phyloP scores from a whole-genome alignment of 306 rosid genomes.

The Cyclanthera cordifolia region DNA sequence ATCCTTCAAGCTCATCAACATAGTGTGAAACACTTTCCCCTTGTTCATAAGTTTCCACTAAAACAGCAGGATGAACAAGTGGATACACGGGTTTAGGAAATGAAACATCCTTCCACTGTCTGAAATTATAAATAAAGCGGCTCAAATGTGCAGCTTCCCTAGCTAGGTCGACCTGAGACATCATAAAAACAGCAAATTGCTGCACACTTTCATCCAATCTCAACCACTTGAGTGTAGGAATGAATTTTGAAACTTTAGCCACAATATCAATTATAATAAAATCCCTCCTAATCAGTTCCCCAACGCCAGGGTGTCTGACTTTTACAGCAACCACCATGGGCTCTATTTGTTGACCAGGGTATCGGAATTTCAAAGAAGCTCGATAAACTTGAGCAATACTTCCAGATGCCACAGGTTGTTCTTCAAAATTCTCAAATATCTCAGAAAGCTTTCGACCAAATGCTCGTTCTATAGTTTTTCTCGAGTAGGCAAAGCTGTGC shows the following conservation, averaged over 20 bases:
- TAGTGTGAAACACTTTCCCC: conserved; percentile 87
- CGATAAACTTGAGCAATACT: conserved; percentile 98
- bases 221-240: conserved; percentile 86
- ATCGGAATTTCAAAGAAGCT: conserved; percentile 63
- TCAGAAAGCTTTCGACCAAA: conserved; percentile 78
- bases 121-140: conserved; percentile 86
- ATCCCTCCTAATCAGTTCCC: conserved; percentile 93
- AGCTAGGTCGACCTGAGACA: conserved; percentile 99
- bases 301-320: conserved; percentile 98
- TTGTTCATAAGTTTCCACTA: conserved; percentile 91
- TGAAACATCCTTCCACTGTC: conserved; percentile 86
- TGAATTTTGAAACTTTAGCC: conserved; percentile 61
- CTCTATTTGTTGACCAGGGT: conserved; percentile 77
- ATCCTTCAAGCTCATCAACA: conserved; percentile 79
- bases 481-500: conserved; percentile 83
- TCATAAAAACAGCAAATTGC: conserved; percentile 97
- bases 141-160: conserved; percentile 98
- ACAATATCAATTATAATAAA: conserved; percentile 60
- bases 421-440: conserved; percentile 90
- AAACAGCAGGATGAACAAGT: conserved; percentile 93
- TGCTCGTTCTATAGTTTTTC: conserved; percentile 77
- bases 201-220: conserved; percentile 98
- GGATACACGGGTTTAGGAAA: conserved; percentile 98
- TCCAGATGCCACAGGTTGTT: conserved; percentile 91
- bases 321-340: conserved; percentile 81